These are phyloP conservation scores for Fonsecaea erecta DNA, from an alignment of 2,329 filamentous ascomycete species.

Conservation along the genomic window DNA sequence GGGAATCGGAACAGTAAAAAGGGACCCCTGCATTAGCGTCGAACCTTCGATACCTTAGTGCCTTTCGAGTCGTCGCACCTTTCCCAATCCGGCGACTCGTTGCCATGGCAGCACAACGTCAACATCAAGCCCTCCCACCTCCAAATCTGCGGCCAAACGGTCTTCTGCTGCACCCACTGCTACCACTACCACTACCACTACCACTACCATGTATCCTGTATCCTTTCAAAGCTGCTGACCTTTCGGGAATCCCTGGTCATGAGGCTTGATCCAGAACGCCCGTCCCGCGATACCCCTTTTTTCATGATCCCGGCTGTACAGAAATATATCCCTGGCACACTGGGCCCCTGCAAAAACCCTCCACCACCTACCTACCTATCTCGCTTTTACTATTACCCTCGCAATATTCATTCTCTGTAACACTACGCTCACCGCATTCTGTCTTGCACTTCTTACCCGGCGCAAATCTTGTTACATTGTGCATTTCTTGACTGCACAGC, in stretches of 20 bases:
- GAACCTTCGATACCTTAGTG: conserved; percentile 2
- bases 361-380: too few species aligned
- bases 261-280: conserved; percentile 8
- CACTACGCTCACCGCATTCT: background rate
- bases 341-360: background rate
- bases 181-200: background rate
- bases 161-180: background rate
- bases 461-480: conserved; percentile 11
- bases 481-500: conserved; percentile 5
- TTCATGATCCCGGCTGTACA: conserved; percentile 3
- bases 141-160: background rate
- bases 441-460: conserved; percentile 10
- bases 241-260: background rate
- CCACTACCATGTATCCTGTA: background rate
- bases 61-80: background rate
- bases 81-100: background rate
- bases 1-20: background rate
- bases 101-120: conserved; percentile 10
- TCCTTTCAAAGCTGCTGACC: background rate
- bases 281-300: conserved; percentile 13
- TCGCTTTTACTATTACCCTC: background rate
- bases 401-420: conserved; percentile 19
- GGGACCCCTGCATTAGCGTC: conserved; percentile 27
- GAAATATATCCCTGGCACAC: conserved; percentile 11
- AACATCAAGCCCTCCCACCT: conserved; percentile 1